Base-by-base conservation (phyloP, 2,329 filamentous ascomycete genomes). In the Immersiporthe knoxdaviesiana region DNA sequence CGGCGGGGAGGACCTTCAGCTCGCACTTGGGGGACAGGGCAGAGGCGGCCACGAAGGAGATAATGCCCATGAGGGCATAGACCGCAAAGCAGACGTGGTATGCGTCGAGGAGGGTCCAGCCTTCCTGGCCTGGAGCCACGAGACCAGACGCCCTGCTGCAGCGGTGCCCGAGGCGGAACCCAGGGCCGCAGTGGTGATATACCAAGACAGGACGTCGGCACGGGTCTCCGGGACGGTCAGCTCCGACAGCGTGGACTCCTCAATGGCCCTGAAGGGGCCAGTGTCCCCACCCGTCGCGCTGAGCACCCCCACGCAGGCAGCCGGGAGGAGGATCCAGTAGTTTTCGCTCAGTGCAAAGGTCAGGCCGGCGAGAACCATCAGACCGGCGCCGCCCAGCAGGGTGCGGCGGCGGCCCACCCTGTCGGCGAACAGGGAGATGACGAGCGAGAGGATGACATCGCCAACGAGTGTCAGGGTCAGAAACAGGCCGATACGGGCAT, bases 171-270 rank as follows among this genome's bases (percentile, higher is more conserved):
- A 73, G 0, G 85, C 82, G 0, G 85, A 86, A 1, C 87, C 87
- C 1, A 88, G 78, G n/a, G 83, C 83, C 0, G 86, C 84, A 2
- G 80, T 81, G 21, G 85, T 87, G 54, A 90, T 84, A 73, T 91
- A 90, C 89, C 89, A 91, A 11, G 86, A 84, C 69, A 91, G 80
- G n/a, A 91, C 88, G 76, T 91, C 88, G 18, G 87, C 81, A 61
- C 89, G 80, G 0, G 84, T 85, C 39, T 81, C 77, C 0, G 84
- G 81, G 0, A 79, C 82, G 0, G 88, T 90, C 59, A 91, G 80
- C 74, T 90, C 87, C 6, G 88, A 86, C 10, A 91, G 75, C 44
- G 86, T 87, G 0, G 85, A 88, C 80, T 91, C 89, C 75, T 91
- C 90, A 41, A 92, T 87, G 3, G 87, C 87, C 50, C 89, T 81